phyloP scores from a whole-genome alignment of 176 grass and related monocot genomes.

The Stipa capillata region DNA sequence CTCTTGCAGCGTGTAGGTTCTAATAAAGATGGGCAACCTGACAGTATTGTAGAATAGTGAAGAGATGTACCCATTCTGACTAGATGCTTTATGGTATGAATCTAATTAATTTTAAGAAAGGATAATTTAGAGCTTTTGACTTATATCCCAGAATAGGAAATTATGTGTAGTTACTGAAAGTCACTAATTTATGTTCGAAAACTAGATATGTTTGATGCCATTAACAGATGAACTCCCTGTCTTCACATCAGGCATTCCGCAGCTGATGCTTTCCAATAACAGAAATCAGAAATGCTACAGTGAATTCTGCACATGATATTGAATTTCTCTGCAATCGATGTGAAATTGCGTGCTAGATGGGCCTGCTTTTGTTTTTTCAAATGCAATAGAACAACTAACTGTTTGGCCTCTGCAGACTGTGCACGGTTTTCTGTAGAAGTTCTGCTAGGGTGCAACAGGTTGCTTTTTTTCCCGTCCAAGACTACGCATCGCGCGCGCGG shows the following conservation, averaged over 20 bases:
- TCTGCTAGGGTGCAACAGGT: background rate
- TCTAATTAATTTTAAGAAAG: background rate
- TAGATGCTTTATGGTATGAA: slow-evolving; percentile 5
- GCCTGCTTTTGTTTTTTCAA: background rate
- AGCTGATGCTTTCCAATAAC: background rate
- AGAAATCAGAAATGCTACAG: background rate
- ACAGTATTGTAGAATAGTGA: slow-evolving; percentile 23
- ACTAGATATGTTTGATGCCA: background rate
- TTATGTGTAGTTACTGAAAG: background rate
- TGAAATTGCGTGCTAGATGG: background rate
- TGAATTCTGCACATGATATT: background rate
- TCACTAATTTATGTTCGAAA: background rate
- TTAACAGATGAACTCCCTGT: background rate
- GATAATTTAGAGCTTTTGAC: background rate
- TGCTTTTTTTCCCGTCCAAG: background rate
- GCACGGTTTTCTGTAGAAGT: background rate
- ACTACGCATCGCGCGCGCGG: background rate
- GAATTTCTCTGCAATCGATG: slow-evolving; percentile 7
- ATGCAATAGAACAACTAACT: background rate
- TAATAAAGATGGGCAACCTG: slow-evolving; percentile 9
- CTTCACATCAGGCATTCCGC: background rate
- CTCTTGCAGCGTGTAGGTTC: slow-evolving; percentile 39
- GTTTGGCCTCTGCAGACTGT: slow-evolving; percentile 21
- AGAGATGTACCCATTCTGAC: background rate
- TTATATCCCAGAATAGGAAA: background rate